phyloP scores from a whole-genome alignment of 129 eudicot genomes.

The Centaurea solstitialis region DNA sequence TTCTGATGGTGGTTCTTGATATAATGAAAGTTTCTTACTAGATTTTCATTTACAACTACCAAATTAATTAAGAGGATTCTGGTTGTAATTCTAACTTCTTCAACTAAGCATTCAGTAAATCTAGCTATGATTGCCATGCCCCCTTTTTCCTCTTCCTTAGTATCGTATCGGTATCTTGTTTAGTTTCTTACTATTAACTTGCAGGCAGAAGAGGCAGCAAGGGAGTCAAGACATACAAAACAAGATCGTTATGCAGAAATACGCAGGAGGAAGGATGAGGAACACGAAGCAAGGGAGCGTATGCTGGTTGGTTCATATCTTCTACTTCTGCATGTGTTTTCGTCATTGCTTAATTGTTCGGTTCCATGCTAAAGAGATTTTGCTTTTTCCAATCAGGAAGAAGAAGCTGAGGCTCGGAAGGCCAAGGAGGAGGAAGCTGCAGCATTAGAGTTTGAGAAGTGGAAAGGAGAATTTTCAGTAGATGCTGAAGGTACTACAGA shows the following conservation, averaged over 20 bases:
- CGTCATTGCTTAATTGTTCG: background rate
- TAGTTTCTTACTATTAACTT: background rate
- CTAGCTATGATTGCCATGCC: background rate
- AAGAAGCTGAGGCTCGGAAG: slow-evolving; percentile 90
- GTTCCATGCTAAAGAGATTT: slow-evolving; percentile 4
- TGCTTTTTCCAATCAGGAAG: slow-evolving; percentile 59
- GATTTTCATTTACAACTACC: background rate
- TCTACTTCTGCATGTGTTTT: background rate
- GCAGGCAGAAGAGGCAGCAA: slow-evolving; percentile 92
- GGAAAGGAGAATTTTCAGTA: slow-evolving; percentile 97
- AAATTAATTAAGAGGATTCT: background rate
- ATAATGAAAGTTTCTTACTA: background rate
- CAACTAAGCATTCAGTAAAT: background rate
- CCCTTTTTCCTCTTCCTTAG: background rate
- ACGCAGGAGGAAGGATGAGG: slow-evolving; percentile 95
- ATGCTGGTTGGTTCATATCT: slow-evolving; percentile 63
- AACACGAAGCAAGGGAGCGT: slow-evolving; percentile 89
- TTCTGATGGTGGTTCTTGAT: background rate
- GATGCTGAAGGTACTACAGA: slow-evolving; percentile 97
- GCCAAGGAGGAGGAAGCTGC: slow-evolving; percentile 98
- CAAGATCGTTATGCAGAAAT: slow-evolving; percentile 92
- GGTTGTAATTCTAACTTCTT: background rate
- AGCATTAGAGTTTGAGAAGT: slow-evolving; percentile 89
- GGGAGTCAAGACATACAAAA: slow-evolving; percentile 78
- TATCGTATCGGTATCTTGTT: background rate